Evolutionary conservation across 768 basidiomycete genomes (phyloP).

Genomic region (Clitopilus passeckerianus): DNA sequence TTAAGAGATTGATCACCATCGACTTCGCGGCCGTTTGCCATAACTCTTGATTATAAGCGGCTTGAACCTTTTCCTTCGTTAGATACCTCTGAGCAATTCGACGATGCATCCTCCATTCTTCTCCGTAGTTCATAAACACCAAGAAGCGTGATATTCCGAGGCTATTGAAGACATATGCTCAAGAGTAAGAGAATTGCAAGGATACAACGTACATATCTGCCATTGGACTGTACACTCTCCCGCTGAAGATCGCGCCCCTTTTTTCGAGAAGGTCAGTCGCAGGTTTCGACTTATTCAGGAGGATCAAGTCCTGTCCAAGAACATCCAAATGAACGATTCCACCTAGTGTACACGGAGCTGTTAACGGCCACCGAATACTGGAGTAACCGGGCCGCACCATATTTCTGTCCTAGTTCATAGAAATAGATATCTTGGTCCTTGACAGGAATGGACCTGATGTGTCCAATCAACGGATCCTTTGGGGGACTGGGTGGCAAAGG

Average conservation of each 20-base stretch:
- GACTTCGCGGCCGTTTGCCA: constrained; percentile 1
- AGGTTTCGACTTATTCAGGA: constrained; percentile 28
- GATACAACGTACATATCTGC: constrained; percentile 10
- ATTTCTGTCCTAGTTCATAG: constrained; percentile 21
- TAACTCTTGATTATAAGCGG: not conserved
- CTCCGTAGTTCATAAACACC: constrained; percentile 15
- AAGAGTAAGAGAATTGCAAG: not conserved
- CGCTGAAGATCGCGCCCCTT: constrained; percentile 29
- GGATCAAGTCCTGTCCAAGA: constrained; percentile 14
- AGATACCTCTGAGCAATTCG: constrained; percentile 19
- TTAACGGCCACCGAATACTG: not conserved
- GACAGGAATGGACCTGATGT: constrained; percentile 23
- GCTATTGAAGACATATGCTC: not conserved
- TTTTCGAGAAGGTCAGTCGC: constrained; percentile 37
- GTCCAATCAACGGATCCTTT: constrained; percentile 28
- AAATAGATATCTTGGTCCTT: constrained; percentile 16
- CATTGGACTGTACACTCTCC: constrained; percentile 19
- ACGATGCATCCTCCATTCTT: constrained; percentile 17
- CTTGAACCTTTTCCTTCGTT: constrained; percentile 8
- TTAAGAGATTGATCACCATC: constrained; percentile 1
- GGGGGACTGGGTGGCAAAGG: constrained; percentile 27
- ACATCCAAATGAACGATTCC: constrained; percentile 14
- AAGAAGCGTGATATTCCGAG: not conserved
- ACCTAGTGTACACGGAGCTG: constrained; percentile 2
- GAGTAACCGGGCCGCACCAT: constrained; percentile 16